A percentile compares a stretch with the other conserved stretches of the same genome.
These are phyloP conservation scores for Saururus chinensis DNA, from an alignment of 164 flowering plant genomes.

Conservation along the genomic window DNA sequence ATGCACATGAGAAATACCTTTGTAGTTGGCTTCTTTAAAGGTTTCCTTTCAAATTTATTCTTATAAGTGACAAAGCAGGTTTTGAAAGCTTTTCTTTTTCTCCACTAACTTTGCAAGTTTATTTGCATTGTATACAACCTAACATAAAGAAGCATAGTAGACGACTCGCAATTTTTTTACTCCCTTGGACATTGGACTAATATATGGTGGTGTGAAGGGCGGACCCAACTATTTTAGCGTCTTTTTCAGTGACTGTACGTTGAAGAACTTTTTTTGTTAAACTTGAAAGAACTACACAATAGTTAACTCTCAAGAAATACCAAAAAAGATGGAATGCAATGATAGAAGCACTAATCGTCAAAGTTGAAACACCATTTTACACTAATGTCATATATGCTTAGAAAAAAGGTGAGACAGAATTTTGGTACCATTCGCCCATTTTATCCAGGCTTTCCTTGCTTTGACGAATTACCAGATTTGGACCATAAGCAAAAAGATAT, in stretches of 20 bases:
- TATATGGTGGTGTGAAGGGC: no score
- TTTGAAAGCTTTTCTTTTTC: conserved; percentile 46
- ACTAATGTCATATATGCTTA: no score
- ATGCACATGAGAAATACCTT: conserved; percentile 34
- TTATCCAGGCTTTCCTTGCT: conserved; percentile 61
- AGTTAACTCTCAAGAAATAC: no score
- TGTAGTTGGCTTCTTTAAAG: conserved; percentile 44
- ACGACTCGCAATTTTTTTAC: no score
- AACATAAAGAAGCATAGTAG: no score
- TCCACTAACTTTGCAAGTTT: conserved; percentile 33
- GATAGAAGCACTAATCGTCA: no score
- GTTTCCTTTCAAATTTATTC: conserved; percentile 53
- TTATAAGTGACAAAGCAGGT: conserved; percentile 64
- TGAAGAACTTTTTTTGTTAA: conserved; percentile 65
- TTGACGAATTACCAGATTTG: conserved; percentile 88
- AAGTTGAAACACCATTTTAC: no score
- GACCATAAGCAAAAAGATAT: conserved; percentile 39
- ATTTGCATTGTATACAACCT: conserved; percentile 84
- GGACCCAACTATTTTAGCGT: no score
- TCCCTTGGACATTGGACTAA: no score
- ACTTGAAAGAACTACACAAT: conserved; percentile 26
- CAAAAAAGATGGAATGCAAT: no score
- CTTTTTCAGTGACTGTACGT: conserved; percentile 56
- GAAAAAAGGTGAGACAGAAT: conserved; percentile 6
- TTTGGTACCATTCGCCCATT: conserved; percentile 96